These are phyloP conservation scores for Venturia nashicola DNA, from an alignment of 2,329 filamentous ascomycete genomes.

Conservation along the genomic window DNA sequence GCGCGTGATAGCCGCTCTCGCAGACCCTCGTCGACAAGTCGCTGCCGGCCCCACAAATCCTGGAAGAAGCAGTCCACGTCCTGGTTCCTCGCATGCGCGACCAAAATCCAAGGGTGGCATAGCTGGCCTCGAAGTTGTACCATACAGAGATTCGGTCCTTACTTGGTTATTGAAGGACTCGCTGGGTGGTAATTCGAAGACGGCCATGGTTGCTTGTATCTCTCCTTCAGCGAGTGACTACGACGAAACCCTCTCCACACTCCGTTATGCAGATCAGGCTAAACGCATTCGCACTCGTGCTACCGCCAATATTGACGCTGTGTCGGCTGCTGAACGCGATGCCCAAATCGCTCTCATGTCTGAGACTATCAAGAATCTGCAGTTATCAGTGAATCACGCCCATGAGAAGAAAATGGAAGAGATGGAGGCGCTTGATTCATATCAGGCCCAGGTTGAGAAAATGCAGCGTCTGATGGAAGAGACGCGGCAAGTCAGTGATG, in stretches of 20 bases:
- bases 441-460: conserved; percentile 75
- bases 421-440: conserved; percentile 80
- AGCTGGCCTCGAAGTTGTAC: conserved; percentile 38
- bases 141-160: conserved; percentile 79
- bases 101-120: conserved; percentile 27
- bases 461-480: conserved; percentile 98
- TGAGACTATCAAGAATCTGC: conserved; percentile 78
- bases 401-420: conserved; percentile 30
- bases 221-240: conserved; percentile 88
- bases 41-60: not conserved
- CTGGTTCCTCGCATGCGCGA: conserved; percentile 29
- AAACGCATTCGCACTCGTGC: conserved; percentile 94
- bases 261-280: conserved; percentile 94
- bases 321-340: conserved; percentile 85
- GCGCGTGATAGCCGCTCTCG: conserved; percentile 86
- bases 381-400: conserved; percentile 54
- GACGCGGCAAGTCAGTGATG: conserved; percentile 75
- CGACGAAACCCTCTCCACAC: conserved; percentile 89
- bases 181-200: conserved; percentile 92
- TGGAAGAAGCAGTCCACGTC: conserved; percentile 8
- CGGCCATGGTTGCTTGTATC: conserved; percentile 98
- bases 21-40: conserved; percentile 46
- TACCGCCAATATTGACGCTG: conserved; percentile 88
- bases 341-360: conserved; percentile 91
- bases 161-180: conserved; percentile 91